These are phyloP conservation scores for Sporisorium reilianum DNA, from an alignment of 1,284 basidiomycete genomes.

Conservation along the genomic window DNA sequence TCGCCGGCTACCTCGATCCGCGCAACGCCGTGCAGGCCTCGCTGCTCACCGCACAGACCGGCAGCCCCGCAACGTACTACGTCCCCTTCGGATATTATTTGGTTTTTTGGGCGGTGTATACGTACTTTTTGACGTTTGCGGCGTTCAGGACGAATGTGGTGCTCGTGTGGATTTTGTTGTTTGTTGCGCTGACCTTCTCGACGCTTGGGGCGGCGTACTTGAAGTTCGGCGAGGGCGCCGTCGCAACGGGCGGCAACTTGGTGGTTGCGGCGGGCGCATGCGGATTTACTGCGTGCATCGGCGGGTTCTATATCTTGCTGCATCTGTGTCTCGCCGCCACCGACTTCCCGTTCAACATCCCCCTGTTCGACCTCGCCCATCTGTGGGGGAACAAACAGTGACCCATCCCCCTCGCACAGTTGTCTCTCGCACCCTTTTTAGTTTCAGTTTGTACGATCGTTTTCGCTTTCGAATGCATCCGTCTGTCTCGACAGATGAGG, in stretches of 20 bases:
- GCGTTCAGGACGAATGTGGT: slow-evolving; percentile 53
- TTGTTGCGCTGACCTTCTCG: slow-evolving; percentile 50
- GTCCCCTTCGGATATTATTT: slow-evolving; percentile 47
- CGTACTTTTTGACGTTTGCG: slow-evolving; percentile 52
- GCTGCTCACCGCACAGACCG: slow-evolving; percentile 23
- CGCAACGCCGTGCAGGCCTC: slow-evolving; percentile 26
- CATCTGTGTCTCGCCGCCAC: slow-evolving; percentile 49
- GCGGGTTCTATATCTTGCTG: slow-evolving; percentile 49
- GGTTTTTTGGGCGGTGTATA: slow-evolving; percentile 52
- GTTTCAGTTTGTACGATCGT: neutral
- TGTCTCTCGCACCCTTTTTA: too few relatives aligned
- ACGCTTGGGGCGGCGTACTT: slow-evolving; percentile 46
- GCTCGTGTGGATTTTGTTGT: slow-evolving; percentile 54
- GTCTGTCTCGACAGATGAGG: neutral
- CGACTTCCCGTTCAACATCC: slow-evolving; percentile 55
- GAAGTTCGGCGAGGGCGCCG: slow-evolving; percentile 26
- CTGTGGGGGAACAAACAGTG: slow-evolving; percentile 32
- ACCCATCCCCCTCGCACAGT: too few relatives aligned
- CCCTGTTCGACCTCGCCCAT: slow-evolving; percentile 42
- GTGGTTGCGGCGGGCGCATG: slow-evolving; percentile 43
- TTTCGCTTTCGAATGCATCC: too few relatives aligned
- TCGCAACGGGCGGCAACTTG: slow-evolving; percentile 20
- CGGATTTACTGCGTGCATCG: slow-evolving; percentile 52
- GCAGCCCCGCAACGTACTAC: slow-evolving; percentile 25
- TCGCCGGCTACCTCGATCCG: slow-evolving; percentile 46